Percentiles rank a stretch among this genome's conserved stretches.
Evolutionary conservation across 2,329 filamentous ascomycete genomes (phyloP).

Genomic region (Aureobasidium sp.): DNA sequence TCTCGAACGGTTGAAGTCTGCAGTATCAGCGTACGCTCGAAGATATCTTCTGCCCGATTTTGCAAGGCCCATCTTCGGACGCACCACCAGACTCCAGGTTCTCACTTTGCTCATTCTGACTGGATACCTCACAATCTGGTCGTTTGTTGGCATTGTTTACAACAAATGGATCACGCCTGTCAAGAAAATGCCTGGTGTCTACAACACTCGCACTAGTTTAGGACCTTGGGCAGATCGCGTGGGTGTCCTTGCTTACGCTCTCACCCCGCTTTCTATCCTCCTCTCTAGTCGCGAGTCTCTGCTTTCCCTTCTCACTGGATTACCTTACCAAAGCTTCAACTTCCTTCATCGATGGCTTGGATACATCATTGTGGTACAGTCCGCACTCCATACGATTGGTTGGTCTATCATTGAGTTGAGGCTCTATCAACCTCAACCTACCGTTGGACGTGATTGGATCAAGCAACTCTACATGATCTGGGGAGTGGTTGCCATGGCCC

Average conservation of each 20-base stretch:
- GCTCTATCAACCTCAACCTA: conserved; percentile 66
- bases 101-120: conserved; percentile 51
- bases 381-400: conserved; percentile 60
- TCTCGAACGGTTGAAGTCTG: conserved; percentile 15
- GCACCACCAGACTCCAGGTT: conserved; percentile 62
- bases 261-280: conserved; percentile 63
- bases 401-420: conserved; percentile 62
- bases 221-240: conserved; percentile 64
- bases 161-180: conserved; percentile 64
- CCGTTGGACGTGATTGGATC: conserved; percentile 51
- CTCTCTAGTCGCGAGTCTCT: conserved; percentile 62
- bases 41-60: conserved; percentile 58
- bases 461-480: conserved; percentile 63
- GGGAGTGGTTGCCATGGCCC: conserved; percentile 61
- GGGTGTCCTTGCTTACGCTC: conserved; percentile 63
- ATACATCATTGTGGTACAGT: conserved; percentile 64
- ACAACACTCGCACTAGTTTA: conserved; percentile 59
- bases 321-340: conserved; percentile 71
- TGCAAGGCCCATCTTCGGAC: conserved; percentile 53
- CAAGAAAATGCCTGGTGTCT: conserved; percentile 47
- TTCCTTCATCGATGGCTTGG: conserved; percentile 73
- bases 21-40: conserved; percentile 40
- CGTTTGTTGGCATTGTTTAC: conserved; percentile 60
- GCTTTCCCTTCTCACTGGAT: conserved; percentile 61
- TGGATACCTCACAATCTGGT: conserved; percentile 47